phyloP scores from a whole-genome alignment of 768 basidiomycete genomes.

The Russula earlei region DNA sequence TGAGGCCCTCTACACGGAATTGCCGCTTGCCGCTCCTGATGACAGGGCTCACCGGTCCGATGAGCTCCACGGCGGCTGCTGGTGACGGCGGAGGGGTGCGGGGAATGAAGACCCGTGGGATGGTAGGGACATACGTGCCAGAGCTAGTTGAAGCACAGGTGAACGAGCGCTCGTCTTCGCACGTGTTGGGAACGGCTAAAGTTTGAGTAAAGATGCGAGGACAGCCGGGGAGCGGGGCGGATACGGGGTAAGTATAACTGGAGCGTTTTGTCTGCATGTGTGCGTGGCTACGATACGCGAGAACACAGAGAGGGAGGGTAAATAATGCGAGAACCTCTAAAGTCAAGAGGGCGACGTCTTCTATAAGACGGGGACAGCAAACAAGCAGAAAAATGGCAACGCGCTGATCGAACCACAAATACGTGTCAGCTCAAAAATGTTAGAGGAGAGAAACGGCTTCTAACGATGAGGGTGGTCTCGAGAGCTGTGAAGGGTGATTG shows the following conservation, averaged over 20 bases:
- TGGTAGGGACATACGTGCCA: neutral
- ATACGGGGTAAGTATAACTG: neutral
- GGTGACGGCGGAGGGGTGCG: neutral
- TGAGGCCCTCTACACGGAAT: constrained; percentile 10
- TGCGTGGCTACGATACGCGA: neutral
- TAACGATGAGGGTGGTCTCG: neutral
- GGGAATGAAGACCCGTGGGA: neutral
- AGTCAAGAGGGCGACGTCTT: neutral
- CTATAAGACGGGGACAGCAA: neutral
- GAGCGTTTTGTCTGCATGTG: neutral
- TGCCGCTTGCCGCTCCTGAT: neutral
- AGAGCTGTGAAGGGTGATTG: neutral
- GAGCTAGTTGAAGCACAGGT: neutral
- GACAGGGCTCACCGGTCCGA: neutral
- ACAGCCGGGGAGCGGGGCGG: neutral
- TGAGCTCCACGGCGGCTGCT: neutral
- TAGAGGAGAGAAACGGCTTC: neutral
- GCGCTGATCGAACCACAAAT: neutral
- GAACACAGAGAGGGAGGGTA: neutral
- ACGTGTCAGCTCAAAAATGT: neutral
- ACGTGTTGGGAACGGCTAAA: neutral
- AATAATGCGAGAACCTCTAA: neutral
- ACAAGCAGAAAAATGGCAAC: neutral
- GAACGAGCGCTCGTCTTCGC: too few species aligned
- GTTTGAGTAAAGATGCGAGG: neutral